Percentiles rank a stretch among this genome's conserved stretches.
phyloP scores from a whole-genome alignment of 2,329 filamentous ascomycete genomes.

The Sphaerostilbella broomeana region DNA sequence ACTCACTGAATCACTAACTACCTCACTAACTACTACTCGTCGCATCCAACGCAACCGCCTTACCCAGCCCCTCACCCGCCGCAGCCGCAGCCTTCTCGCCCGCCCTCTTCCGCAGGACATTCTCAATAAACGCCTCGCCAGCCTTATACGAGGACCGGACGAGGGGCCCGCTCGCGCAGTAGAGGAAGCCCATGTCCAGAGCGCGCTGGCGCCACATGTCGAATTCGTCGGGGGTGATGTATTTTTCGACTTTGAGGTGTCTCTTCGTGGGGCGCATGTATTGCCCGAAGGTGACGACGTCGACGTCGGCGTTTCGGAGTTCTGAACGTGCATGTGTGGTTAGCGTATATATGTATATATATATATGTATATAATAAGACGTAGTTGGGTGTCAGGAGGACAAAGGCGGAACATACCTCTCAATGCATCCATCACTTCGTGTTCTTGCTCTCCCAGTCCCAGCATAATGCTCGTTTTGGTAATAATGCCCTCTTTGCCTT shows the following conservation, averaged over 20 bases:
- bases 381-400: too few relatives aligned
- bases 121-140: conserved; percentile 97
- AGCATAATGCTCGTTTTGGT: conserved; percentile 99
- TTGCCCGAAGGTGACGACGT: conserved; percentile 98
- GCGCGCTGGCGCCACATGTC: conserved; percentile 87
- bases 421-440: conserved; percentile 74
- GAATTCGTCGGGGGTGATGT: conserved; percentile 85
- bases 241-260: conserved; percentile 94
- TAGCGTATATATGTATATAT: too few relatives aligned
- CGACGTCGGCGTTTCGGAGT: conserved; percentile 72
- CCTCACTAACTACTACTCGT: too few relatives aligned
- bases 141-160: conserved; percentile 97
- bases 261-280: conserved; percentile 99
- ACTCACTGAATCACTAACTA: not conserved
- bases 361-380: too few relatives aligned
- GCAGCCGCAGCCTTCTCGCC: conserved; percentile 33
- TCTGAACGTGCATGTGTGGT: conserved; percentile 34
- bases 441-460: conserved; percentile 84
- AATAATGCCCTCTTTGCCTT: conserved; percentile 63
- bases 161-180: conserved; percentile 87
- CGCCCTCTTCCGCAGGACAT: conserved; percentile 80
- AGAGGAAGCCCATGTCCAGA: conserved; percentile 91
- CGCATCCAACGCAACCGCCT: conserved; percentile 34
- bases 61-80: conserved; percentile 28
- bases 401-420: conserved; percentile 43